Evolutionary conservation across 1,139 yeast genomes (phyloP).

Genomic region (Lodderomyces parapsilosis): DNA sequence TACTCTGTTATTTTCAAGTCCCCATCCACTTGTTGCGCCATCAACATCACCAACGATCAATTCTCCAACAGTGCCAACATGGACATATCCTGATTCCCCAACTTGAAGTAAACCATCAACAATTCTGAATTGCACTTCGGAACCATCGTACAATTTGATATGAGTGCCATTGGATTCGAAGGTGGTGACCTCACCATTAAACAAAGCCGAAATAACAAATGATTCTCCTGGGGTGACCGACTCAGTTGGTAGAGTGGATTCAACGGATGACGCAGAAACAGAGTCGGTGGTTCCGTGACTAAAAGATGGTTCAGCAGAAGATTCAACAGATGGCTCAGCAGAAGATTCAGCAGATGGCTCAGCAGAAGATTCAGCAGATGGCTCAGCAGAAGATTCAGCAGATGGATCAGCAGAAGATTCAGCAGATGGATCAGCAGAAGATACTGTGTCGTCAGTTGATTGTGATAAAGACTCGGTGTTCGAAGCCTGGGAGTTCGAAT

Average conservation of each 20-base stretch:
- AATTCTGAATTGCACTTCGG: conserved; percentile 2
- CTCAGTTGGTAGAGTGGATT: neutral
- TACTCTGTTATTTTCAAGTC: neutral
- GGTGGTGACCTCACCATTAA: neutral
- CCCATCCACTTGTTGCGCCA: conserved; percentile 5
- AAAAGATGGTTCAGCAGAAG: neutral
- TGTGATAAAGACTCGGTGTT: no score
- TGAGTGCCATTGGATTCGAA: conserved; percentile 7
- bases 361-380: neutral
- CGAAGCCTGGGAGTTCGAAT: no score
- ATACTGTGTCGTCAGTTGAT: neutral
- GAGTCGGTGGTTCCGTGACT: neutral
- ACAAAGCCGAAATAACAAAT: conserved; percentile 19
- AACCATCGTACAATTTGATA: conserved; percentile 6
- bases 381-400: neutral
- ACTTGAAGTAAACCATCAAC: conserved; percentile 4
- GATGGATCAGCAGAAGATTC: neutral
- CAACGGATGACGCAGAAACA: neutral
- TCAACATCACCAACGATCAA: conserved; percentile 4
- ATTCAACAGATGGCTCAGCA: neutral
- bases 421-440: conserved; percentile 6
- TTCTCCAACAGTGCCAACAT: conserved; percentile 2
- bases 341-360: conserved; percentile 3
- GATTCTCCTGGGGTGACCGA: conserved; percentile 22
- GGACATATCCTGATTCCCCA: neutral